Conservation (phyloP, 2,329 filamentous ascomycete genomes). For the Domatiomyces catenatus region DNA sequence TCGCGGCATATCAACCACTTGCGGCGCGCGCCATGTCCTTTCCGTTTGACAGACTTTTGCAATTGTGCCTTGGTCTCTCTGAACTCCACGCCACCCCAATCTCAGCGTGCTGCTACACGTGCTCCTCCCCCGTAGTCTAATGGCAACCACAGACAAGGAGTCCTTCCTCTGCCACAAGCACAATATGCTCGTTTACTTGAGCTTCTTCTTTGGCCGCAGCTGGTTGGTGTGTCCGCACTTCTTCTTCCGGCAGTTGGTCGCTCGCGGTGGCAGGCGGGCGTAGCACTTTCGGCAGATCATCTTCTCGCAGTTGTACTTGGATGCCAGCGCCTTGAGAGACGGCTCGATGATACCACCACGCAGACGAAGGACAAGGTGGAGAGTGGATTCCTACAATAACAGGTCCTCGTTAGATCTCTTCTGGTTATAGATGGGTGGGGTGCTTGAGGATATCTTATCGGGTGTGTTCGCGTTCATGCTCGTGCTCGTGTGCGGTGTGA, state of each 20-base stretch:
- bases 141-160: background rate
- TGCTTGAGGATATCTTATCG: background rate
- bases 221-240: slow-evolving; percentile 99
- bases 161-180: background rate
- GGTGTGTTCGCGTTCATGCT: background rate
- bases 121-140: background rate
- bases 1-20: background rate
- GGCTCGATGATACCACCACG: slow-evolving; percentile 99
- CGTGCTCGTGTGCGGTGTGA: background rate
- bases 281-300: slow-evolving; percentile 99
- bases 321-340: slow-evolving; percentile 92
- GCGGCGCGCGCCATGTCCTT: background rate
- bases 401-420: background rate
- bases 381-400: slow-evolving; percentile 70
- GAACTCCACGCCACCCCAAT: background rate
- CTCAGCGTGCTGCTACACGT: background rate
- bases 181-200: slow-evolving; percentile 48
- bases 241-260: slow-evolving; percentile 99
- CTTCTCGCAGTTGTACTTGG: slow-evolving; percentile 99
- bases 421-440: background rate
- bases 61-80: background rate
- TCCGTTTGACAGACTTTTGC: background rate
- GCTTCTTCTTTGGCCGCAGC: slow-evolving; percentile 99
- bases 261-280: slow-evolving; percentile 93
- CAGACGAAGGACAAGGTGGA: slow-evolving; percentile 95